Evolutionary conservation across 371 early-diverging fungal species (phyloP).

Genomic region (Blakeslea trispora): DNA sequence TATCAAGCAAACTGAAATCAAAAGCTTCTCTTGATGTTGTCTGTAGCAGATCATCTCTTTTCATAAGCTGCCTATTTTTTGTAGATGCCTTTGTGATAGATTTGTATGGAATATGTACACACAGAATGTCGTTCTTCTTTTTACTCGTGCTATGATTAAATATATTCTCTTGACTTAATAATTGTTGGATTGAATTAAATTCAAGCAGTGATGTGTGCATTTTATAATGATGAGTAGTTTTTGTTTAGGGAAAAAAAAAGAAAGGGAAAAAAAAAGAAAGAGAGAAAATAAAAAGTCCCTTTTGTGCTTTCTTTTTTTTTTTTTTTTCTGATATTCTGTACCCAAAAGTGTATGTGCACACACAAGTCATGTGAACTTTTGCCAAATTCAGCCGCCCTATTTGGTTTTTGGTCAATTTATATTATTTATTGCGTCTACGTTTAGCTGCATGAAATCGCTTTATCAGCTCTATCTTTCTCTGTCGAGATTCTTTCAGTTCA

Average conservation of each 20-base stretch:
- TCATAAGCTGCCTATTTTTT: neutral
- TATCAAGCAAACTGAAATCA: constrained; percentile 9
- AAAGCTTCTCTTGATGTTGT: constrained; percentile 1
- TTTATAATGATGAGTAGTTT: no score
- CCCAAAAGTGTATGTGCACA: no score
- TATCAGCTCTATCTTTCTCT: constrained; percentile 17
- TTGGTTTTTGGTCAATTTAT: constrained; percentile 15
- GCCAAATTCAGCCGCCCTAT: constrained; percentile 16
- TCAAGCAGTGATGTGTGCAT: neutral
- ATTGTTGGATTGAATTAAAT: constrained; percentile 2
- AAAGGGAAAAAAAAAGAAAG: constrained; percentile 7
- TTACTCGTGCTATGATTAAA: constrained; percentile 1
- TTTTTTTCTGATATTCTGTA: no score
- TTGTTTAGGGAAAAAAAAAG: constrained; percentile 4
- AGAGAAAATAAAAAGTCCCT: constrained; percentile 5
- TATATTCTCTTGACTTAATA: neutral
- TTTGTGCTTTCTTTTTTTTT: no score
- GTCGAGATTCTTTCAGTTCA: constrained; percentile 16
- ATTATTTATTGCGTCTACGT: constrained; percentile 10
- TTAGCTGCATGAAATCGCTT: constrained; percentile 1
- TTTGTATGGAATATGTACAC: neutral
- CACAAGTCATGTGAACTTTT: neutral
- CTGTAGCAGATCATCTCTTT: constrained; percentile 1
- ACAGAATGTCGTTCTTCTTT: neutral
- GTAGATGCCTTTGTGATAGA: neutral